Conservation (phyloP, 495 filamentous ascomycete genomes). For the Pseudevernia furfuracea region DNA sequence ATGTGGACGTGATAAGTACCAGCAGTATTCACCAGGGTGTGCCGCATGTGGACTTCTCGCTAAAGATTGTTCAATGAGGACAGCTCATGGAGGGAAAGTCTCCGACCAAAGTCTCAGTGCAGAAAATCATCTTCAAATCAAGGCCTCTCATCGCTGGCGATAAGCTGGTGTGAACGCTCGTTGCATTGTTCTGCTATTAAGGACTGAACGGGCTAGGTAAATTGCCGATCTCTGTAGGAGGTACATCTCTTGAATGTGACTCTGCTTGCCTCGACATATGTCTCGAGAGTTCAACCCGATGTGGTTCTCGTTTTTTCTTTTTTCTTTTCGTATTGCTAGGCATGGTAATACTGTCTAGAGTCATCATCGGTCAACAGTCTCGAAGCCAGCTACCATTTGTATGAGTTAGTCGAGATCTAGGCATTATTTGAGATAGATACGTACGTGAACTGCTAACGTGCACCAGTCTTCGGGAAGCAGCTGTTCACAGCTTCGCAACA, state of each 20-base stretch:
- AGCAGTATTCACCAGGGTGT: constrained; percentile 96
- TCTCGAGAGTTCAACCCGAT: neutral
- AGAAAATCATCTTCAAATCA: neutral
- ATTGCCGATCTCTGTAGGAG: neutral
- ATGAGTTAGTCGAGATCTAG: neutral
- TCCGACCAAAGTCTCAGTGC: neutral
- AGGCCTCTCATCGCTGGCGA: neutral
- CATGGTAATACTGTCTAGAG: neutral
- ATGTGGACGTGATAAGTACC: constrained; percentile 91
- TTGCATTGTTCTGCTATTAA: neutral
- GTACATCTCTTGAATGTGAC: neutral
- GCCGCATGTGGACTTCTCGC: constrained; percentile 85
- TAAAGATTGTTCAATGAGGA: constrained; percentile 58
- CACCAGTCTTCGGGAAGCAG: neutral
- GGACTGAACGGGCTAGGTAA: neutral
- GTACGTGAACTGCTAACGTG: neutral
- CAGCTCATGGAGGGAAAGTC: neutral
- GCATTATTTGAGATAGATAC: neutral
- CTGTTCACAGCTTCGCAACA: neutral
- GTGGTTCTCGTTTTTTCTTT: neutral
- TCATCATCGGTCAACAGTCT: neutral
- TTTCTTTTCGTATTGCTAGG: neutral
- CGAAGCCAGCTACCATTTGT: neutral
- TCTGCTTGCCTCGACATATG: neutral
- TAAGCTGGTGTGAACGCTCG: neutral